Percentiles rank a stretch among this genome's conserved stretches.
Conservation (phyloP, 352 stramenopile genomes). For the Globisporangium middletonii region DNA sequence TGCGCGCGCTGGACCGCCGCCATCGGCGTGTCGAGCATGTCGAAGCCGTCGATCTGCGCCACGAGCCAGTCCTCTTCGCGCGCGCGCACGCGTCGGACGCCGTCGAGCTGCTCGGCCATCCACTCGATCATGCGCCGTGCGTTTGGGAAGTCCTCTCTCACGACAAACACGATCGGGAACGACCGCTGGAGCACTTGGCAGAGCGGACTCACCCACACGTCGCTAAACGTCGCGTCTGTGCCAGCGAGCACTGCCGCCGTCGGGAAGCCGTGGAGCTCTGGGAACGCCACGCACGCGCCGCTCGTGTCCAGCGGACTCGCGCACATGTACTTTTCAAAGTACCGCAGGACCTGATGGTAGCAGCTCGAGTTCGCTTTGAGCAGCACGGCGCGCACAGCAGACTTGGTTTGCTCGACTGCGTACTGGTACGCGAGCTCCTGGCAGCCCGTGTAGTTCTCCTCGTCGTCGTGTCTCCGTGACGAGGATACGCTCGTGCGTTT, state of each 20-base stretch:
- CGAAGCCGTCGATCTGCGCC: slow-evolving; percentile 40
- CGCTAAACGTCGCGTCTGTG: slow-evolving; percentile 63
- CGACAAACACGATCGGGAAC: slow-evolving; percentile 57
- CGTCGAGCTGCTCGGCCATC: slow-evolving; percentile 46
- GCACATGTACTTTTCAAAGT: slow-evolving; percentile 51
- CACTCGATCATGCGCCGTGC: slow-evolving; percentile 64
- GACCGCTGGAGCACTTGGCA: slow-evolving; percentile 59
- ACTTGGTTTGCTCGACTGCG: slow-evolving; percentile 43
- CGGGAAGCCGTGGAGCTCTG: slow-evolving; percentile 42
- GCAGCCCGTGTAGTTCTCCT: slow-evolving; percentile 31
- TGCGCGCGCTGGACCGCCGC: neutral
- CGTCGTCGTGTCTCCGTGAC: slow-evolving; percentile 13
- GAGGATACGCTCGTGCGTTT: neutral
- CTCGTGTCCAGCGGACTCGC: neutral
- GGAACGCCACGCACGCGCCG: slow-evolving; percentile 24
- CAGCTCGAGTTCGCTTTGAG: slow-evolving; percentile 59
- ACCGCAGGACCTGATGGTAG: slow-evolving; percentile 55
- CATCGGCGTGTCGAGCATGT: slow-evolving; percentile 14
- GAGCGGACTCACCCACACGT: slow-evolving; percentile 69
- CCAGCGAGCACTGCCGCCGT: slow-evolving; percentile 63
- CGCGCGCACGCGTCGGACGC: slow-evolving; percentile 23
- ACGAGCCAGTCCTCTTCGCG: slow-evolving; percentile 54
- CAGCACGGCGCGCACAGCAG: slow-evolving; percentile 51
- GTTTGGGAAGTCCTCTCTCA: slow-evolving; percentile 46
- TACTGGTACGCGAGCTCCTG: slow-evolving; percentile 71